Conservation (phyloP, 2,329 filamentous ascomycete genomes). For the Lachnellula subtilissima region DNA sequence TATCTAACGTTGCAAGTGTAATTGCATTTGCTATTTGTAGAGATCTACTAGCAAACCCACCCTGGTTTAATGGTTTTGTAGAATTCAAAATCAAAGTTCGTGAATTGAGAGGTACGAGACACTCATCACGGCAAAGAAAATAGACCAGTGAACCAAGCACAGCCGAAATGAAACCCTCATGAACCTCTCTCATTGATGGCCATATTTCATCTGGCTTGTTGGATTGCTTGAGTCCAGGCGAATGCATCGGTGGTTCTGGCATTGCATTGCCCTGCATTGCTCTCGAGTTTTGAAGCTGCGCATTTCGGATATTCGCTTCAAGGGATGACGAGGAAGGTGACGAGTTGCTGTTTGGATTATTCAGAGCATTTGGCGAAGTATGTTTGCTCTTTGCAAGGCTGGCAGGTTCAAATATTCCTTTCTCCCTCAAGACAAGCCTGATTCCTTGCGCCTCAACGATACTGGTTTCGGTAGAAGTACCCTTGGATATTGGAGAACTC, state of each 20-base stretch:
- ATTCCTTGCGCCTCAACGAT: conserved; percentile 19
- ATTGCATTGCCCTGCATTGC: conserved; percentile 17
- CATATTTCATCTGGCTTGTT: conserved; percentile 10
- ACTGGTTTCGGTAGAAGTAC: conserved; percentile 5
- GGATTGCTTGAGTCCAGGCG: conserved; percentile 21
- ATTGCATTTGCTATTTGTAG: conserved; percentile 10
- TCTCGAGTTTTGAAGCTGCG: conserved; percentile 26
- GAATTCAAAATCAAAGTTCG: conserved; percentile 28
- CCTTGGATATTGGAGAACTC: conserved; percentile 1
- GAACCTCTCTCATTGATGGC: conserved; percentile 25
- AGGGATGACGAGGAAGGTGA: conserved; percentile 26
- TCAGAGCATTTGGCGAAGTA: conserved; percentile 13
- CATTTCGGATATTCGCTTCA: conserved; percentile 23
- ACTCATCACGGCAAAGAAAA: conserved; percentile 29
- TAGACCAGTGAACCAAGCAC: conserved; percentile 30
- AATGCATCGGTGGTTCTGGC: conserved; percentile 22
- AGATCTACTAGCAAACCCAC: neutral
- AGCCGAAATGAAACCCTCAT: conserved; percentile 32
- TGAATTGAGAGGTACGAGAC: conserved; percentile 31
- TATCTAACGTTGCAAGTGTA: conserved; percentile 29
- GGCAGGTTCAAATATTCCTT: conserved; percentile 28
- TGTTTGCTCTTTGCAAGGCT: conserved; percentile 23
- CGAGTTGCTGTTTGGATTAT: conserved; percentile 23
- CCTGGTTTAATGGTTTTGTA: conserved; percentile 5
- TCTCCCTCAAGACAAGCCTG: conserved; percentile 20